Base-by-base conservation (phyloP, 345 rosid genomes). In the Trapa incisa region DNA sequence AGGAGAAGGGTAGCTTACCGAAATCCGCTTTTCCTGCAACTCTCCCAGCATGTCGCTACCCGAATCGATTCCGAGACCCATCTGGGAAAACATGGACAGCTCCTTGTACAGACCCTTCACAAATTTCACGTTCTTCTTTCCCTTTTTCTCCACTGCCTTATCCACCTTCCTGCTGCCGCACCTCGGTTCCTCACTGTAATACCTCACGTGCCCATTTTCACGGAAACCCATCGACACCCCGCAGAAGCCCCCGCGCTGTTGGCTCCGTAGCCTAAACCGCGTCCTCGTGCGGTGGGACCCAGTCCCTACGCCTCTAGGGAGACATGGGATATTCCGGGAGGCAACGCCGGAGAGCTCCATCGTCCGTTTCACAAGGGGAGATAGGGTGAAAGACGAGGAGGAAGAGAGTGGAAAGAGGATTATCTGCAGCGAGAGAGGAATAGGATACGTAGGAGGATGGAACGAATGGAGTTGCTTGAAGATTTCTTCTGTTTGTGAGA, bases 111-210 rank as follows among this genome's bases (percentile, higher is more conserved):
- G 77, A 58, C 76, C 76, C 68, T 80, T 79, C 0, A 80, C 67
- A 75, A 77, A 71, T 67, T 80, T 87, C 35, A 79, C 64, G 67
- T 74, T 82, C 86, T 80, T 83, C 80, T 84, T 87, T 17, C 65
- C 56, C 6, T 70, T 71, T 43, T 71, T 72, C 76, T 69, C 72
- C 67, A 75, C 75, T 65, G 72, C 73, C 67, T 74, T 76, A 67
- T 77, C 71, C 72, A 75, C 76, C 75, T 75, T 73, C 29, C 65
- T 37, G 29, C 29, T 22, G 61, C 67, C 74, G 35, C 74, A 73
- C 71, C 74, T 71, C 68, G 75, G 53, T 48, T 68, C 72, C 61
- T 53, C 80, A 0, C 60, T 65, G 66, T 81, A 83, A 72, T 78
- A 78, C 72, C 41, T 65, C 74, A 74, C 52, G 11, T 82, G 84